Conservation (phyloP, 1,284 basidiomycete species). For the Fistulina hepatica region DNA sequence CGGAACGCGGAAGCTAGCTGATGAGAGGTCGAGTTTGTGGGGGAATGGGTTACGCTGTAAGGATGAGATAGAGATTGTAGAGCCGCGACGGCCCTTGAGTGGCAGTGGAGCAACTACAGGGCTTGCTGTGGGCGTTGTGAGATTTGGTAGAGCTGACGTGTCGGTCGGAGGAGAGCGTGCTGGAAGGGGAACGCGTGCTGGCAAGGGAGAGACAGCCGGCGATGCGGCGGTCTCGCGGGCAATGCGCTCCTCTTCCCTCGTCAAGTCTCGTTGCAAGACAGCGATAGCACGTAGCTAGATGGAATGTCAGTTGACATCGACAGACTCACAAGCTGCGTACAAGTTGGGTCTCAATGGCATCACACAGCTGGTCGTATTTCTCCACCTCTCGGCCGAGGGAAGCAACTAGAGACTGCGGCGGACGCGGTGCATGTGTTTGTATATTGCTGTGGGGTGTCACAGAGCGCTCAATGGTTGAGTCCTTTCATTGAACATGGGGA, state of each 20-base stretch:
- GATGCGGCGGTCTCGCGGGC: constrained; percentile 35
- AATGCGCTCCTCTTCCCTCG: constrained; percentile 45
- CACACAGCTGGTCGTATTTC: constrained; percentile 67
- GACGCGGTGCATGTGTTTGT: constrained; percentile 44
- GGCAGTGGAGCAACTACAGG: constrained; percentile 13
- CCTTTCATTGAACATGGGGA: constrained; percentile 3
- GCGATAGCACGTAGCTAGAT: constrained; percentile 55
- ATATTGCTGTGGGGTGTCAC: constrained; percentile 33
- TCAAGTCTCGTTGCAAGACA: constrained; percentile 55
- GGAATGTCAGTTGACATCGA: neutral
- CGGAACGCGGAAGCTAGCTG: constrained; percentile 47
- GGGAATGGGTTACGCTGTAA: constrained; percentile 59
- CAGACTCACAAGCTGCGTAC: constrained; percentile 27
- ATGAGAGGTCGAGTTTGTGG: constrained; percentile 63
- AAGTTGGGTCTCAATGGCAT: constrained; percentile 58
- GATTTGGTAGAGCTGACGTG: constrained; percentile 11
- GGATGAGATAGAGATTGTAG: constrained; percentile 66
- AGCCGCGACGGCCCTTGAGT: constrained; percentile 40
- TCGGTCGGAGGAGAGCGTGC: constrained; percentile 20
- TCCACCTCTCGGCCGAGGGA: constrained; percentile 61
- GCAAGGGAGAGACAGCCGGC: constrained; percentile 20
- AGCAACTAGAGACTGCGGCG: constrained; percentile 50
- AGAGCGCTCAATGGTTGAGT: neutral
- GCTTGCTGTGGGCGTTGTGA: constrained; percentile 11
- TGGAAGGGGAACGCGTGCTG: constrained; percentile 18